Base-by-base conservation (phyloP, 2,329 filamentous ascomycete genomes). In the Elsinoe ampelina region DNA sequence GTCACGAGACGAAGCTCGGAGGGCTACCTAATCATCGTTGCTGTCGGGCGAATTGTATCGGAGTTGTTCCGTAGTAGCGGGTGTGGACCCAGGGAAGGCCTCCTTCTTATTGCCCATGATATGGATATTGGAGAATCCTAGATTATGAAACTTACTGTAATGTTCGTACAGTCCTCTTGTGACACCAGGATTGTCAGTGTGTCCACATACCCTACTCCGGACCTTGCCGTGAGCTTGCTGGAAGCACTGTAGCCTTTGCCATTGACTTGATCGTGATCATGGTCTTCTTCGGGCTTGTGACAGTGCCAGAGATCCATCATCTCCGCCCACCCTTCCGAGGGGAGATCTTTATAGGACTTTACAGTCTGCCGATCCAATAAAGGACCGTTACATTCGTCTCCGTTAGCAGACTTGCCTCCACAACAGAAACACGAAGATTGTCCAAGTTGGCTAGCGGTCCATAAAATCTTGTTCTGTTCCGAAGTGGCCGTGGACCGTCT, bases 271-370 rank as follows among this genome's bases (percentile, higher is more conserved):
- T 82, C 75, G 45, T 72, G 70, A n/a, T 79, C 62, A 34, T 66
- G 60, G 5, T 65, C 65, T 59, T 84, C 78, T 38, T 76, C 71
- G 1, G 95, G 93, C 71, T 97, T 97, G 71, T 98, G 93, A 66
- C 93, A 98, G 71, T 98, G 95, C 93, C 93, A 98, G 64, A 98
- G 95, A 70, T 98, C 95, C 93, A 98, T 98, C 91, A 98, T 95
- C 73, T 98, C 93, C 0, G 93, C 95, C 93, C 93, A 98, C 66
- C 95, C 92, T 64, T 95, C 90, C 66, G 90, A 95, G 0, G 93
- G 93, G 15, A 98, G 75, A 66, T 98, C 90, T 71, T 92, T 95
- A 41, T 17, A 47, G 20, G 48, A 36, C 3, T 34, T 17, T 15
- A 52, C 15, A 8, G 11, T n/a, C n/a, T 15, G 11, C 5, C 7